These are phyloP conservation scores for Colletotrichum incanum DNA, from an alignment of 2,329 filamentous ascomycete genomes.

Conservation along the genomic window DNA sequence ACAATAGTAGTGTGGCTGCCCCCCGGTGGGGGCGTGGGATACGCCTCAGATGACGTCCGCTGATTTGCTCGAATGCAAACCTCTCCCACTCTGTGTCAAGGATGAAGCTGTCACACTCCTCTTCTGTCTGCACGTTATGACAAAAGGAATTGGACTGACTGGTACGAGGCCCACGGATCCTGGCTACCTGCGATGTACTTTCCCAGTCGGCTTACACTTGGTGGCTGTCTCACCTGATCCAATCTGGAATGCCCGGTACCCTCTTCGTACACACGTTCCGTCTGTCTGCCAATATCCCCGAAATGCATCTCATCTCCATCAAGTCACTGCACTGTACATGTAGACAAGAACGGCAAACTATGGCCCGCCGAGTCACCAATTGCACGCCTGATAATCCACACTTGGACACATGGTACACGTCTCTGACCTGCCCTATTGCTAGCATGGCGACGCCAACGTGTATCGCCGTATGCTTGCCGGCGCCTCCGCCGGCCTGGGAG, in stretches of 20 bases:
- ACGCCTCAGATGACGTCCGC: slow-evolving; percentile 38
- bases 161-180: slow-evolving; percentile 26
- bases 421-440: slow-evolving; percentile 29
- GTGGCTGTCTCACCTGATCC: slow-evolving; percentile 18
- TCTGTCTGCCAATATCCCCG: slow-evolving; percentile 13
- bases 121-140: slow-evolving; percentile 44
- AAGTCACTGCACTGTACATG: slow-evolving; percentile 26
- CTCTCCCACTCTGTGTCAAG: slow-evolving; percentile 43
- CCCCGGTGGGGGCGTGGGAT: slow-evolving; percentile 41
- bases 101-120: slow-evolving; percentile 43
- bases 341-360: slow-evolving; percentile 25
- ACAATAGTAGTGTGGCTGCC: slow-evolving; percentile 35
- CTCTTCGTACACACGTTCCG: slow-evolving; percentile 23
- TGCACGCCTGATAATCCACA: slow-evolving; percentile 38
- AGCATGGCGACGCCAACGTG: slow-evolving; percentile 30
- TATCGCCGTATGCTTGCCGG: slow-evolving; percentile 39
- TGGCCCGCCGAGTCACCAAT: slow-evolving; percentile 32
- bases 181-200: slow-evolving; percentile 34
- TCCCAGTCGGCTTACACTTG: neutral
- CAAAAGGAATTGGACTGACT: slow-evolving; percentile 39
- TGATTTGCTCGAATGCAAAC: slow-evolving; percentile 41
- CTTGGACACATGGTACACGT: slow-evolving; percentile 21
- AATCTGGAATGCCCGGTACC: slow-evolving; percentile 16
- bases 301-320: slow-evolving; percentile 29
- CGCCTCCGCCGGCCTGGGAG: slow-evolving; percentile 33